These are phyloP conservation scores for Cladosporium sp. DNA, from an alignment of 2,329 filamentous ascomycete species.

Conservation along the genomic window DNA sequence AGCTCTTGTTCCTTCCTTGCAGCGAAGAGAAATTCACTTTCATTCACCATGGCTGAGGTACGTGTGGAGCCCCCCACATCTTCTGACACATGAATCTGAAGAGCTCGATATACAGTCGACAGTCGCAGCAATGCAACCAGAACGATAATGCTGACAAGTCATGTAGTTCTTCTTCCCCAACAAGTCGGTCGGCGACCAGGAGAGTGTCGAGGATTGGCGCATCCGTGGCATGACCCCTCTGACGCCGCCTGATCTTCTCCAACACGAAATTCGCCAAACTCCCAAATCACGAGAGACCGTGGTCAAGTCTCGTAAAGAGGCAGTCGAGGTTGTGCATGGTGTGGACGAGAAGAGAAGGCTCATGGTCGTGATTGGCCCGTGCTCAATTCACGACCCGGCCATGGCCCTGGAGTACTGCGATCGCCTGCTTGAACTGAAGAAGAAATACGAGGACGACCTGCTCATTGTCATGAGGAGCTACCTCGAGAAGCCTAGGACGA, in stretches of 20 bases:
- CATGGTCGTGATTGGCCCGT: conserved; percentile 90
- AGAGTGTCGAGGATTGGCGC: conserved; percentile 49
- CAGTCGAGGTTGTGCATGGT: conserved; percentile 72
- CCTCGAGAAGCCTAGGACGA: conserved; percentile 97
- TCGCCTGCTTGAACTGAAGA: conserved; percentile 70
- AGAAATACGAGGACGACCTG: conserved; percentile 77
- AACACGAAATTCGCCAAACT: conserved; percentile 73
- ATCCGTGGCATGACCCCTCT: conserved; percentile 68
- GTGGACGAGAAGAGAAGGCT: conserved; percentile 68
- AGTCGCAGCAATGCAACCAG: too few relatives aligned
- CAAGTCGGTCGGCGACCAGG: conserved; percentile 45
- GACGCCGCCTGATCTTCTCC: conserved; percentile 82
- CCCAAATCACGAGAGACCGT: conserved; percentile 62
- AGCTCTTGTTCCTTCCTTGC: background rate
- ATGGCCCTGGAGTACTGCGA: conserved; percentile 84
- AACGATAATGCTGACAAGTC: conserved; percentile 12
- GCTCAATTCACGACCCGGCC: conserved; percentile 92
- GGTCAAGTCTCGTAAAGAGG: conserved; percentile 64
- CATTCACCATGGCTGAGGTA: conserved; percentile 14
- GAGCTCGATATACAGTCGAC: too few relatives aligned
- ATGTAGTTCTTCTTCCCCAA: conserved; percentile 49
- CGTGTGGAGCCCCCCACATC: background rate
- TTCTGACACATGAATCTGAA: too few relatives aligned
- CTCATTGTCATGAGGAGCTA: conserved; percentile 97
- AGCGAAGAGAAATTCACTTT: background rate